Conservation (phyloP, 2,329 filamentous ascomycete genomes). For the Fusarium camptoceras region DNA sequence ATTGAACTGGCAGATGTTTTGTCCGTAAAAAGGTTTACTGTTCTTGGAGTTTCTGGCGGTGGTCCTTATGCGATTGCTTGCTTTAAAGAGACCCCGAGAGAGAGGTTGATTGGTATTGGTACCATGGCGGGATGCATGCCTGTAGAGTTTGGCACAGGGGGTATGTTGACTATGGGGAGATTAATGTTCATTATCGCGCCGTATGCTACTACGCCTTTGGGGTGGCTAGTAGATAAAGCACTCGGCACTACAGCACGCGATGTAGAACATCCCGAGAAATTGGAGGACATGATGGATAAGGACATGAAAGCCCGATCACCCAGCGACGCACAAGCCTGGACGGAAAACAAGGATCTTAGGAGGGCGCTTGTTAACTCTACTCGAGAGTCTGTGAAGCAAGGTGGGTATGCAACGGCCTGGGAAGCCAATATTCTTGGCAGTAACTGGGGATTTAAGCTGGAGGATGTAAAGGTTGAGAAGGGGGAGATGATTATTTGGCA, state of each 20-base stretch:
- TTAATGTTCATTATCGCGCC: slow-evolving; percentile 24
- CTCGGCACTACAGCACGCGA: slow-evolving; percentile 16
- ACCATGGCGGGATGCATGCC: slow-evolving; percentile 28
- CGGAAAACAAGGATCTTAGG: neutral
- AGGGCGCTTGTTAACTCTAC: neutral
- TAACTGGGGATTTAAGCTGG: slow-evolving; percentile 29
- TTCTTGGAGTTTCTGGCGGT: slow-evolving; percentile 26
- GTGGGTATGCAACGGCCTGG: slow-evolving; percentile 20
- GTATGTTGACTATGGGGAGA: slow-evolving; percentile 20
- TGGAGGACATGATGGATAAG: slow-evolving; percentile 17
- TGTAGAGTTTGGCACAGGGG: slow-evolving; percentile 18
- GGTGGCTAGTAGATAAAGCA: slow-evolving; percentile 13
- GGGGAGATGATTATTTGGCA: slow-evolving; percentile 29
- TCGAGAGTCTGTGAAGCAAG: slow-evolving; percentile 17
- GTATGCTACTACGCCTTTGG: slow-evolving; percentile 3
- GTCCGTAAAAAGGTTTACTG: neutral
- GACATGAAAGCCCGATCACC: slow-evolving; percentile 15
- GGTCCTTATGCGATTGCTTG: slow-evolving; percentile 30
- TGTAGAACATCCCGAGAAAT: slow-evolving; percentile 16
- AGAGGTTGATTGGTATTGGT: slow-evolving; percentile 12
- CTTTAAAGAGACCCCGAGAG: slow-evolving; percentile 2
- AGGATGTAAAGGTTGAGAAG: slow-evolving; percentile 24
- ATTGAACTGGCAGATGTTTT: slow-evolving; percentile 2
- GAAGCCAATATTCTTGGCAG: slow-evolving; percentile 25
- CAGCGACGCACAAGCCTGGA: slow-evolving; percentile 12